phyloP scores from a whole-genome alignment of 148 eudicot genomes.

The Polygonum aviculare region DNA sequence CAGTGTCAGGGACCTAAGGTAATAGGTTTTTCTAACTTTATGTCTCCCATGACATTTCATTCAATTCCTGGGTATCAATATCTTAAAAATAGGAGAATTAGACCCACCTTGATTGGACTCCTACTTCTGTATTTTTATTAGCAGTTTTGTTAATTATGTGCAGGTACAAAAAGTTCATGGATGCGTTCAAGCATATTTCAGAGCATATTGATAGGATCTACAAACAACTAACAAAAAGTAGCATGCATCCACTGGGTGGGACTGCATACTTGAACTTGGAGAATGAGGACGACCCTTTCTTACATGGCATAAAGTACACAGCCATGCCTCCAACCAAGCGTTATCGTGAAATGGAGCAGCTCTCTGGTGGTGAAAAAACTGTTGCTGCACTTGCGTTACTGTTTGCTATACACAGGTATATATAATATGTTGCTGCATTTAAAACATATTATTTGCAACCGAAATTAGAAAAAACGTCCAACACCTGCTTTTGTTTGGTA shows the following conservation, averaged over 20 bases:
- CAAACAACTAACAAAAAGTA: constrained; percentile 90
- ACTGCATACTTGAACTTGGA: constrained; percentile 90
- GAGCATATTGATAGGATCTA: constrained; percentile 83
- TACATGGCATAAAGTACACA: constrained; percentile 79
- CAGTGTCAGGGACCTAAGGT: constrained; percentile 69
- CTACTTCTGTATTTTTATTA: not conserved
- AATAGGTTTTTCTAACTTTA: constrained; percentile 10
- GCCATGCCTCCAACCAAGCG: constrained; percentile 99
- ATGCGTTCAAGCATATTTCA: constrained; percentile 83
- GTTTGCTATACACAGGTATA: constrained; percentile 94
- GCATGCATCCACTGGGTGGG: constrained; percentile 86
- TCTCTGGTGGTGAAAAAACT: constrained; percentile 99
- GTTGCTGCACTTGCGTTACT: constrained; percentile 98
- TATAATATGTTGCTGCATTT: not conserved
- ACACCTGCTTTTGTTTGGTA: not conserved
- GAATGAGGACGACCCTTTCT: constrained; percentile 85
- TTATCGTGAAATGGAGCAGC: constrained; percentile 92
- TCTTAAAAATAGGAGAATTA: not conserved
- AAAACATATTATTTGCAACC: not conserved
- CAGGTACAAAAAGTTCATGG: constrained; percentile 77
- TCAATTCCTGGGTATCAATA: not conserved
- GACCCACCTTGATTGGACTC: not conserved
- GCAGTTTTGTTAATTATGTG: not conserved
- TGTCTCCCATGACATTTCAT: not conserved
- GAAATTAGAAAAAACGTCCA: not conserved